Base-by-base conservation (phyloP, 2,329 filamentous ascomycete genomes). In the Didymella sp. region DNA sequence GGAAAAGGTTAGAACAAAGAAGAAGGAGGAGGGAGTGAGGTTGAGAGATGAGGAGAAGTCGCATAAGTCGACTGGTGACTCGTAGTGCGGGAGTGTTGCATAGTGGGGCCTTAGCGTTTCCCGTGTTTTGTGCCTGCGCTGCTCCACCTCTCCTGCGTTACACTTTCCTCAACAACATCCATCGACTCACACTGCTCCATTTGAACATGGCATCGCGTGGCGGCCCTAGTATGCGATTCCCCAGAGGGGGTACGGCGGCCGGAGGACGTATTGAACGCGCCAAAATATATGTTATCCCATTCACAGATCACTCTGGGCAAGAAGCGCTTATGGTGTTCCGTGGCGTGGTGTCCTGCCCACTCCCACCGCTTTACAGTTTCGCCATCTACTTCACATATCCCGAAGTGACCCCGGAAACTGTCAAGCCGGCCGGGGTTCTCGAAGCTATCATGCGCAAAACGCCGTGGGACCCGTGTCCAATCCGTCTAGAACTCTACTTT, bases 371-470 rank as follows among this genome's bases (percentile, higher is more conserved):
- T 44, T 61, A 22, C 28, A 52, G 47, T 48, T 61, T 61, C 40
- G 51, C 51, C 25, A 49, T 61, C 38, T 61, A 61, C 47, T 61
- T 61, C 40, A 61, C 58, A 35, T 55, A 58, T 41, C 43, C 43
- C 21, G 54, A 58, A 6, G 51, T 43, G 15, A 61, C 48, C n/a
- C 38, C 30, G 17, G 51, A 52, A 19, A 61, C 43, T 45, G 40
- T 61, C 19, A 43, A 58, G 50, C 58, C 55, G 24, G 38, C 6
- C 30, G 58, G 58, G 31, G 35, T 61, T 31, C 24, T 61, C 17
- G 33, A 55, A 50, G 51, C 56, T 51, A 51, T 59, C 28, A 43
- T 12, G 35, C 51, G 37, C 46, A 38, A 47, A 42, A 51, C 56
- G 28, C 56, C 56, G 27, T 42, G 21, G 22, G 51, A 30, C 33